Base-by-base conservation (phyloP, 2,329 filamentous ascomycete genomes). In the Scopulariopsis brevicaulis region DNA sequence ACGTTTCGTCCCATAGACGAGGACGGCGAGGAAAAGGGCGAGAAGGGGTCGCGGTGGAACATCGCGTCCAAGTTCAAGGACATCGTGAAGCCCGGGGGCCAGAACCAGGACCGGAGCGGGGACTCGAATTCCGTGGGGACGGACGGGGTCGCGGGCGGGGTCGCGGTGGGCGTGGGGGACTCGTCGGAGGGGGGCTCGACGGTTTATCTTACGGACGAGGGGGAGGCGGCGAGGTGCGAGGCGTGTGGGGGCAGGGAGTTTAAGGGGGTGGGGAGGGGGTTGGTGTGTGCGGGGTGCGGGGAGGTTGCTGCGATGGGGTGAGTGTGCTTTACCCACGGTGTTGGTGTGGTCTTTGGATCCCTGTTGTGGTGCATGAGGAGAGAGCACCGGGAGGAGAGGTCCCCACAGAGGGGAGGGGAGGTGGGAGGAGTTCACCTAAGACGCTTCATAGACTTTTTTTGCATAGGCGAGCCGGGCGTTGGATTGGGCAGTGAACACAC, bases 191-290 rank as follows among this genome's bases (percentile, higher is more conserved):
- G 35, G 2, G 35, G 52, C 7, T 28, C 22, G 5, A 43, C 53
- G 10, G 63, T 65, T n/a, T 63, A 61, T 55, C 59, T 56, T 61
- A 64, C 59, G 66, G 74, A 75, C 4, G 75, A 74, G 14, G 74
- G 71, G 18, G 51, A 11, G 51, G 28, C 51, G 28, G 40, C 81
- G 62, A 74, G 69, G 25, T 89, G 86, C 64, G 71, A 74, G 24
- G 77, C 76, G 60, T 90, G 86, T 64, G 77, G 78, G 4, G 77
- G 80, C 1, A 77, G 70, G 22, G 82, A 84, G 60, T 90, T 90
- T 63, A 81, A 32, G 28, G 28, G 81, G 62, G 80, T 80, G 1
- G 82, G 78, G 62, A 81, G 78, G 60, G 71, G 74, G 60, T 69
- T 88, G 62, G 75, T 84, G n/a, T 89, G 86, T 67, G 77, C 77